Percentiles rank a stretch among this genome's conserved stretches.
phyloP scores from a whole-genome alignment of 1,284 basidiomycete genomes.

The Cutaneotrichosporon cavernicola region DNA sequence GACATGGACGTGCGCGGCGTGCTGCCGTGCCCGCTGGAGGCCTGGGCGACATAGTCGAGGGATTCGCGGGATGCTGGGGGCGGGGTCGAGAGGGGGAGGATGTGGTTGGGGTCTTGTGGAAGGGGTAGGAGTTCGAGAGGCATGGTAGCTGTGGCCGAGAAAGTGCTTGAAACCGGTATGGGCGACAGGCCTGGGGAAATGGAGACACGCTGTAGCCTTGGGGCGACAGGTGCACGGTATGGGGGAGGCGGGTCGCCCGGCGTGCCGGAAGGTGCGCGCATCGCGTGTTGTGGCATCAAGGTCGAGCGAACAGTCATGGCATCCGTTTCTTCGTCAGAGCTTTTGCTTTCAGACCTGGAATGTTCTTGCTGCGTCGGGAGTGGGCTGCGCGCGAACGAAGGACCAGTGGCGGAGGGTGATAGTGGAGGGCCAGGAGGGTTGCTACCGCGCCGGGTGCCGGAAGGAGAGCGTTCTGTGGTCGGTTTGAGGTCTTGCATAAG shows the following conservation, averaged over 20 bases:
- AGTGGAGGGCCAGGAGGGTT: background rate
- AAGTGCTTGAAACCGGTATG: background rate
- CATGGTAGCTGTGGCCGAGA: background rate
- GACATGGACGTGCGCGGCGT: constrained; percentile 35
- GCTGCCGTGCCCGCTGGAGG: background rate
- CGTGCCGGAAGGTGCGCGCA: background rate
- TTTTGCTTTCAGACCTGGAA: background rate
- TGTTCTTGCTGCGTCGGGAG: background rate
- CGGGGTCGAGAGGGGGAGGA: constrained; percentile 6
- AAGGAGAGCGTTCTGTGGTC: background rate
- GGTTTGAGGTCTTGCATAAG: background rate
- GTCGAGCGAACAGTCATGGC: background rate
- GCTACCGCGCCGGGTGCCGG: background rate
- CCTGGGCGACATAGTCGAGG: constrained; percentile 1
- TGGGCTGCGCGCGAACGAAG: background rate
- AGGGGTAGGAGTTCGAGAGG: constrained; percentile 2
- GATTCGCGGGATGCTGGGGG: background rate
- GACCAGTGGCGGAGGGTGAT: background rate
- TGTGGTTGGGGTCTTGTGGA: constrained; percentile 5
- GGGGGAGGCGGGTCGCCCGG: background rate
- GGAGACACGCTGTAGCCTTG: background rate
- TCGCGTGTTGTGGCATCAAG: background rate
- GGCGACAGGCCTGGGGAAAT: background rate
- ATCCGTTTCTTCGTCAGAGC: constrained; percentile 13
- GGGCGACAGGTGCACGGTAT: background rate